Base-by-base conservation (phyloP, 2,329 filamentous ascomycete genomes). In the Myriosclerotinia scirpicola region DNA sequence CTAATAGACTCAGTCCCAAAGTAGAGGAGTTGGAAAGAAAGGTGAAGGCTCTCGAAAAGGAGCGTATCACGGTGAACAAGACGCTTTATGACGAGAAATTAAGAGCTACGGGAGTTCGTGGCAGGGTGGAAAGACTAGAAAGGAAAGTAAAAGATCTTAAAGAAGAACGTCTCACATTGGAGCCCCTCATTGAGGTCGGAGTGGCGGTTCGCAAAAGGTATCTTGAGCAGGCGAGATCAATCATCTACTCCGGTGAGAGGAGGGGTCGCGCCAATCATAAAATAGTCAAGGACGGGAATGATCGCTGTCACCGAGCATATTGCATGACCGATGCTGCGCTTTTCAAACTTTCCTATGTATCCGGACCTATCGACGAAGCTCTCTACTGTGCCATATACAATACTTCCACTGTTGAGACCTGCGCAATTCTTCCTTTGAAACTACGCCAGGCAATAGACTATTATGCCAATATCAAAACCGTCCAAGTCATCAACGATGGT, bases 261-360 rank as follows among this genome's bases (percentile, higher is more conserved):
- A 30, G 30, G 26, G 52, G 34, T 22, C n/a, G 20, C 30, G 30
- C n/a, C n/a, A 36, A n/a, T 20, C 26, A 40, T 8, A 52, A 14
- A n/a, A 53, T 44, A 20, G 54, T 46, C 17, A 17, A 4, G 12
- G 22, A 56, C 44, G 67, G 67, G 1, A 64, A 68, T 53, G 56
- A 44, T 12, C 55, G 54, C 3, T 64, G 62, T 40, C 67, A 68
- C 53, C 17, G 56, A 15, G 62, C 36, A n/a, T 36, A 48, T 54
- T 42, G 46, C 11, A 7, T 17, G 1, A 50, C 54, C 7, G 66
- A 67, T 65, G 53, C 53, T 30, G 53, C 53, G 26, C 53, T 55
- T 38, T 36, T 36, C 53, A 36, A 38, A 38, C 36, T 55, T 30
- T 30, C 8, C 20, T 55, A 36, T 6, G 11, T 55, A 36, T 38